A percentile compares a stretch with the other conserved stretches of the same genome.
Evolutionary conservation across 23 red algal genomes (phyloP).

Genomic region (Gracilariopsis chorda): DNA sequence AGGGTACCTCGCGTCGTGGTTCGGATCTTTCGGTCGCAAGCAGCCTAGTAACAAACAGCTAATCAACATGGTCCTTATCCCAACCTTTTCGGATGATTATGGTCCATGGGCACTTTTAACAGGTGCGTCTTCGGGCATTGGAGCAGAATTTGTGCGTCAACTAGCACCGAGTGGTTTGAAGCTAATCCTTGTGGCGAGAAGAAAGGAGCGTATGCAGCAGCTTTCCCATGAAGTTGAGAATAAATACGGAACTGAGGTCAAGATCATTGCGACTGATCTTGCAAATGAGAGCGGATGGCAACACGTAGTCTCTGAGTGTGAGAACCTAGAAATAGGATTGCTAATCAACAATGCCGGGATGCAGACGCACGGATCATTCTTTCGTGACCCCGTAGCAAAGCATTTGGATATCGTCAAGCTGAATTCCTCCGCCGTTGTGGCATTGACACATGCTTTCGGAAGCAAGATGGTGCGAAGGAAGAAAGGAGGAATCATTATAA

Average conservation of each 20-base stretch:
- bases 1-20: too few species aligned
- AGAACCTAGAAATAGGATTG: conserved; percentile 15
- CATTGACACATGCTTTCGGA: background rate
- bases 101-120: conserved; percentile 91
- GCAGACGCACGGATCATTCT: background rate
- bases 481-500: background rate
- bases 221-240: conserved; percentile 41
- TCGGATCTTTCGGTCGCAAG: background rate
- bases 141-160: conserved; percentile 75
- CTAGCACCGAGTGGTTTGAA: conserved; percentile 59
- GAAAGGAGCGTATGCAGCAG: conserved; percentile 36
- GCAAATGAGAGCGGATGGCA: conserved; percentile 29
- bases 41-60: too few species aligned
- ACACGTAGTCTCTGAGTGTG: background rate
- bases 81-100: background rate
- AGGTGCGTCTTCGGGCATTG: conserved; percentile 91
- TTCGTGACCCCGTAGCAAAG: background rate
- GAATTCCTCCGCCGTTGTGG: background rate
- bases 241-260: conserved; percentile 31
- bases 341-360: conserved; percentile 93
- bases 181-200: conserved; percentile 73
- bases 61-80: background rate
- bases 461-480: background rate
- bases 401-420: background rate
- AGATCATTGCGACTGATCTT: conserved; percentile 67